A percentile compares a stretch with the other conserved stretches of the same genome.
Evolutionary conservation across 2,329 filamentous ascomycete species (phyloP).

Genomic region (Colletotrichum costaricense): DNA sequence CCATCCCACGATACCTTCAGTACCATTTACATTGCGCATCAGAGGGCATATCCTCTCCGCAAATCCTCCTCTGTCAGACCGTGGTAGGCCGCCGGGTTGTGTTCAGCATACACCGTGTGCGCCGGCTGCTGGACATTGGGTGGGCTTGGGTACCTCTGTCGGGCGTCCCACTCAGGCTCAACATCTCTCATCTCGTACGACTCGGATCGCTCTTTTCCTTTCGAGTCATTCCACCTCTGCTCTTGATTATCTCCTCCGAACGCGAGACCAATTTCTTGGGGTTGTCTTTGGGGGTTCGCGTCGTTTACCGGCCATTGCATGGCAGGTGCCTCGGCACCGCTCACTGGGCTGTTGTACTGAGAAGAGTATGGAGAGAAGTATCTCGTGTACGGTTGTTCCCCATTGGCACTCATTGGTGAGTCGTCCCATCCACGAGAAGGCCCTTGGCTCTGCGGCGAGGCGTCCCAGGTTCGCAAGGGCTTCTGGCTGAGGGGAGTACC

Average conservation of each 20-base stretch:
- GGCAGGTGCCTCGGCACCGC: constrained; percentile 51
- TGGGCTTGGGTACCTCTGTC: constrained; percentile 42
- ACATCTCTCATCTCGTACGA: constrained; percentile 63
- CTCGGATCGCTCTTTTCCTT: constrained; percentile 58
- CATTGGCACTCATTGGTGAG: constrained; percentile 58
- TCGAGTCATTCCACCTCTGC: constrained; percentile 41
- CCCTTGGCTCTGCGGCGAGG: constrained; percentile 65
- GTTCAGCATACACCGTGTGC: constrained; percentile 40
- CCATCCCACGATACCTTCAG: not conserved
- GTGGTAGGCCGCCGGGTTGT: constrained; percentile 37
- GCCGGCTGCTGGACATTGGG: constrained; percentile 60
- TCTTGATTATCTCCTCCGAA: constrained; percentile 45
- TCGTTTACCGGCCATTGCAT: constrained; percentile 51
- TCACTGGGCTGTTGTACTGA: constrained; percentile 64
- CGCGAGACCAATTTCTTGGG: constrained; percentile 49
- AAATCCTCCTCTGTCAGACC: constrained; percentile 37
- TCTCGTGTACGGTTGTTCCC: constrained; percentile 53
- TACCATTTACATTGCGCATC: not conserved
- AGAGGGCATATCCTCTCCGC: constrained; percentile 16
- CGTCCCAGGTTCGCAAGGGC: constrained; percentile 57
- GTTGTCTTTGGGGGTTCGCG: constrained; percentile 17
- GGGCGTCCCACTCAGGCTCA: constrained; percentile 46
- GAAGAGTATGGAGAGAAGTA: constrained; percentile 72
- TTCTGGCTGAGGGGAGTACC: constrained; percentile 46
- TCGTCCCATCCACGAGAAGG: constrained; percentile 63